Conservation (phyloP, 192 early-diverging fungal genomes). For the Podila verticillata region DNA sequence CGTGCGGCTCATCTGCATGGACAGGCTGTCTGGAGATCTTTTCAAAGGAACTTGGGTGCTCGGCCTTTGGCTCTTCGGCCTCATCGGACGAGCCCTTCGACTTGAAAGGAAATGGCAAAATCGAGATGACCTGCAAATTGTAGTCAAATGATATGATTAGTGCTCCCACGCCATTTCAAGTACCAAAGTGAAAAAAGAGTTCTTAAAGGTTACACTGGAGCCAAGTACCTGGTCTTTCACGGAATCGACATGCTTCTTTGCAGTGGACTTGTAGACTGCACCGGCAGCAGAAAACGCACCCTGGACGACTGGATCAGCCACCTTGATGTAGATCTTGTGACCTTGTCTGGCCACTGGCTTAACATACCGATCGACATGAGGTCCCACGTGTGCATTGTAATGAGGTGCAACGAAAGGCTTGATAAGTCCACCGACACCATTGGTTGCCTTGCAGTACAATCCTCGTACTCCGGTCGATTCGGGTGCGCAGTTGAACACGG, state of each 20-base stretch:
- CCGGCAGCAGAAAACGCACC: slow-evolving; percentile 21
- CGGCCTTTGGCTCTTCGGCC: neutral
- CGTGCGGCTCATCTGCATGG: slow-evolving; percentile 6
- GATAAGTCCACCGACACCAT: slow-evolving; percentile 28
- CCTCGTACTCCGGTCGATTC: slow-evolving; percentile 31
- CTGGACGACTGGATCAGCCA: slow-evolving; percentile 41
- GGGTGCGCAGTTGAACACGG: slow-evolving; percentile 22
- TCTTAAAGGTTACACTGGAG: neutral
- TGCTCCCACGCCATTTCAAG: too few relatives aligned
- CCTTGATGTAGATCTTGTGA: slow-evolving; percentile 34
- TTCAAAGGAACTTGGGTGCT: neutral
- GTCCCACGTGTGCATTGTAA: slow-evolving; percentile 31
- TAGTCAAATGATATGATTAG: neutral
- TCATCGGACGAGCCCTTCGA: slow-evolving; percentile 3
- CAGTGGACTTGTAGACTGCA: slow-evolving; percentile 26
- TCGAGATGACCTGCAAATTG: slow-evolving; percentile 21
- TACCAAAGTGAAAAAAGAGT: neutral
- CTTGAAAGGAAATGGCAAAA: slow-evolving; percentile 43
- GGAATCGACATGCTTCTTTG: slow-evolving; percentile 46
- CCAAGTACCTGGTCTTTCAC: slow-evolving; percentile 29
- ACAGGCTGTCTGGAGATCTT: slow-evolving; percentile 21
- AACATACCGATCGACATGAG: slow-evolving; percentile 38
- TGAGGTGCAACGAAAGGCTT: slow-evolving; percentile 36
- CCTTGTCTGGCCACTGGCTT: slow-evolving; percentile 22
- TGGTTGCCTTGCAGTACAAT: slow-evolving; percentile 42